A percentile compares a stretch with the other conserved stretches of the same genome.
These are phyloP conservation scores for Colletotrichum sp. DNA, from an alignment of 2,329 filamentous ascomycete species.

Conservation along the genomic window DNA sequence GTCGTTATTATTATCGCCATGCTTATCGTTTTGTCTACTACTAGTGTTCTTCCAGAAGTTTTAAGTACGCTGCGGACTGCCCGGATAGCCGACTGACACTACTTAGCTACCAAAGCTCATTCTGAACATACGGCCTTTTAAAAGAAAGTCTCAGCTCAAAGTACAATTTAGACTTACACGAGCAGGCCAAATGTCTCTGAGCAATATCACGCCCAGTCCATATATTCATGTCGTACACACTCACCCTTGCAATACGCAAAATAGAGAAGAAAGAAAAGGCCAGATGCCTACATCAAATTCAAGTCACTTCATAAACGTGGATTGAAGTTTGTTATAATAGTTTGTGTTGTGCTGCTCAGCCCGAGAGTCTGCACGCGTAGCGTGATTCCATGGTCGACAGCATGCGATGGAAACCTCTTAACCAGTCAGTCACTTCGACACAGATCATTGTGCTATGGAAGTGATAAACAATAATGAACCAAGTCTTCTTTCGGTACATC, in stretches of 20 bases:
- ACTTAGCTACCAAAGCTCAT: too few species aligned
- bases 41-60: rapidly evolving
- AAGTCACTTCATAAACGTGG: neutral
- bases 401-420: neutral
- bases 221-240: neutral
- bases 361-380: neutral
- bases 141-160: neutral
- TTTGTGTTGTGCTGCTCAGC: neutral
- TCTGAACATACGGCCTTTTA: neutral
- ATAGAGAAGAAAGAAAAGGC: neutral
- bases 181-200: neutral
- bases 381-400: neutral
- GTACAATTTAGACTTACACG: rapidly evolving
- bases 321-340: neutral
- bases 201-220: neutral
- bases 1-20: too few species aligned
- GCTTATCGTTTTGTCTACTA: too few species aligned
- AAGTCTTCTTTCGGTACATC: neutral
- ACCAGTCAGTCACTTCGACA: neutral
- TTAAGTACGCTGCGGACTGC: too few species aligned
- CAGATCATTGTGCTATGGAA: neutral
- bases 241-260: neutral
- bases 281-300: neutral
- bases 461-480: neutral
- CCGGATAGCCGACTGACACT: too few species aligned